Evolutionary conservation across 2,329 filamentous ascomycete species (phyloP), one percentile per base, ranked within the genome.

Genomic region (Fusarium musae): DNA sequence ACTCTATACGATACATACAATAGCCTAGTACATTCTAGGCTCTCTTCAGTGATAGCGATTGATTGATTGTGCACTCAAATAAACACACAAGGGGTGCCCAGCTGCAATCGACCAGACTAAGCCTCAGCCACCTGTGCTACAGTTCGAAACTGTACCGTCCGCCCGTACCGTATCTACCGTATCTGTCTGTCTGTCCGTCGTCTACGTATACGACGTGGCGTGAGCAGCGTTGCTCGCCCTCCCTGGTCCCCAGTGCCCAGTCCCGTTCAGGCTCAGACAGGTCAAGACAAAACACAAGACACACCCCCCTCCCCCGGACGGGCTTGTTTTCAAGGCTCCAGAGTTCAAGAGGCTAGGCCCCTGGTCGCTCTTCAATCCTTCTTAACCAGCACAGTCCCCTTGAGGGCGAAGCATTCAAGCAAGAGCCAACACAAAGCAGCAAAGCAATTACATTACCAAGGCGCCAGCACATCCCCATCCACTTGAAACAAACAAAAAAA

Each of bases 71-170:
- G 23, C 36, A n/a, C 58, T 36, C 58, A n/a, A 61, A 59, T 30
- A 34, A 40, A 34, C 43, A 28, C 39, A 65, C 12, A 21, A 50
- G 43, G 36, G 39, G 17, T 30, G 23, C 53, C 50, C 30, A 63
- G 58, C 75, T 70, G 58, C 75, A 67, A 64, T 69, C 66, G 66
- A 69, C 66, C 66, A 49, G 66, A 73, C 71, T 78, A 78, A 77
- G 76, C 73, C 75, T 78, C 74, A 77, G 74, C 76, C 76, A 76
- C 71, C 71, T 42, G 63, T 57, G 42, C 32, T 66, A 60, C 64
- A 56, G 50, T 66, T 59, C 63, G 32, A 40, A 50, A 59, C 36
- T 40, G 42, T 46, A 66, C 28, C 37, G 32, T 66, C 32, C 49
- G n/a, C 9, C 32, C 37, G 36, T 40, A 46, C 40, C 44, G 52